Conservation (phyloP, 169 alveolate species). For the Perkinsus marinus region DNA sequence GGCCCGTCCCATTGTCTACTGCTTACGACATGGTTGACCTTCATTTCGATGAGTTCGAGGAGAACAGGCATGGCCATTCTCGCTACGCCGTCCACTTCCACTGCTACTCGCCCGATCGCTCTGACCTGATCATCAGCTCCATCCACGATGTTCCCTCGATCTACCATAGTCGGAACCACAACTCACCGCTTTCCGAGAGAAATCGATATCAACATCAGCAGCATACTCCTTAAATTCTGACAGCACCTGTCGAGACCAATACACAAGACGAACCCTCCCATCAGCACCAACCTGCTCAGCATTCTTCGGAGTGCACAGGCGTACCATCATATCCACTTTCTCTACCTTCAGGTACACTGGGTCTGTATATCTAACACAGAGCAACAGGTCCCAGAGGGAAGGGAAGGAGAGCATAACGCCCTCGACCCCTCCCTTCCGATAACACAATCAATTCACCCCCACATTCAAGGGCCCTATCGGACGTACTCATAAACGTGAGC, state of each 20-base stretch:
- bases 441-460: too few relatives aligned
- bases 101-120: background rate
- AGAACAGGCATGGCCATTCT: background rate
- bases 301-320: conserved; percentile 58
- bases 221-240: conserved; percentile 86
- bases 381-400: too few relatives aligned
- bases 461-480: too few relatives aligned
- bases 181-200: conserved; percentile 77
- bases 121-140: background rate
- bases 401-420: too few relatives aligned
- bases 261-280: background rate
- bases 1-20: background rate
- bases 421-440: too few relatives aligned
- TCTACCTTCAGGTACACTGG: conserved; percentile 96
- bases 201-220: conserved; percentile 82
- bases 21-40: background rate
- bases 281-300: conserved; percentile 22
- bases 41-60: background rate
- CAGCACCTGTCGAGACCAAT: conserved; percentile 39
- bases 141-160: too few relatives aligned
- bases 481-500: too few relatives aligned
- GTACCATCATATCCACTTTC: conserved; percentile 86
- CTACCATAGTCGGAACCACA: conserved; percentile 33
- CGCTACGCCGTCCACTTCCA: background rate
- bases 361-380: conserved; percentile 95